Evolutionary conservation across 345 rosid species (phyloP), one percentile per base, ranked within the genome.

Genomic region (Stellera chamaejasme): DNA sequence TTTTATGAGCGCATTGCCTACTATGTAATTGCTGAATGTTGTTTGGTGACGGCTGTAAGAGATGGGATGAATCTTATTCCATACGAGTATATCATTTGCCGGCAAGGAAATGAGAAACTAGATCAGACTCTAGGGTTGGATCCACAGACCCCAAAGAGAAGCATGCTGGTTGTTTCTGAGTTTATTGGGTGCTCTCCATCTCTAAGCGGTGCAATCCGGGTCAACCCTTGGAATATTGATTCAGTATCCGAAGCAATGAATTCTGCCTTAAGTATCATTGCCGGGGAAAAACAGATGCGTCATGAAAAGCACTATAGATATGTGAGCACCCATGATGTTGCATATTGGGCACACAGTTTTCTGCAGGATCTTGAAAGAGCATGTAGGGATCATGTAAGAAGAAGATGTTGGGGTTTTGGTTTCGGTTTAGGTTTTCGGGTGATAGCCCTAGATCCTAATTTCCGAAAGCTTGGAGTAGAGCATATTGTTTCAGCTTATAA

Each of bases 11-110:
- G 96, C 49, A 81, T 90, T 46, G 96, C 96, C 64, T 90, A 78
- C 65, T 90, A 90, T 66, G 94, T 82, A 45, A 79, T 87, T 57
- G 97, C 97, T 2, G 97, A 90, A 68, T 85, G 96, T 55, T 90
- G 97, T 63, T 88, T 90, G 27, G 97, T 90, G 23, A 90, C 97
- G 6, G 97, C 98, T 0, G 96, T 92, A 8, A 76, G 98, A 65
- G 98, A 92, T 51, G 98, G 97, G 61, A 92, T 92, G 98, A 88
- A 92, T 73, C 85, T 92, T 54, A 88, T 92, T 55, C 98, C 98
- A 1, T 90, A 90, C 52, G 96, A 90, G 56, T 90, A 90, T 50
- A 68, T 90, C 27, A 81, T 87, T 52, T 84, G 89, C 66, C 77
- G 96, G 56, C 89, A 90, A 72, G 96, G 94, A 12, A 90, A 81